Evolutionary conservation across 177 flowering plant species (phyloP), one percentile per base, ranked within the genome.

Genomic region (Vitis hybrid): DNA sequence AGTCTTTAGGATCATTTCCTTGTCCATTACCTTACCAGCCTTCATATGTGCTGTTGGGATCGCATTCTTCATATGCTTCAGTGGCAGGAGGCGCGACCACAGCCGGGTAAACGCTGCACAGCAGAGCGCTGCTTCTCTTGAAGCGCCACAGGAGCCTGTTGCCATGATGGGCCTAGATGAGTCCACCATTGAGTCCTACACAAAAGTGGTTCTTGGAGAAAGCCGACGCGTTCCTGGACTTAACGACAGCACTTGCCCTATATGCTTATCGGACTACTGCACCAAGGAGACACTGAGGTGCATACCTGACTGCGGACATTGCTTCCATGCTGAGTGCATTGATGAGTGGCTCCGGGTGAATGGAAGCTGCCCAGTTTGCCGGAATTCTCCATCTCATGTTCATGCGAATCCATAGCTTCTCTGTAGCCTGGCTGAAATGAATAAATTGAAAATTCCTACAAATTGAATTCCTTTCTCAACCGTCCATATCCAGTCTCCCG

Each of bases 301-400:
- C 66, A 77, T 88, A 48, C 88, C 89, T 8, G 82, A 80, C 15
- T 84, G 89, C 68, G 50, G 76, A 11, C 91, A 84, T 70, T 84
- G 87, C 74, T 88, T 86, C 79, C 91, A 87, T 68, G 81, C 76
- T 1, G 80, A 82, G 1, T 87, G 91, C 71, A 75, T 87, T 1
- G 88, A 85, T 65, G 83, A 79, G 52, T 85, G 91, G 88, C 84
- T 87, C 9, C 72, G 75, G 49, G 50, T 72, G 72, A 83, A 84
- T 17, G 54, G 56, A 30, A 21, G 80, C 0, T 86, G 89, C 50
- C 89, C 91, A 0, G 67, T 87, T 65, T 87, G 91, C 62, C 75
- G 89, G 50, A 79, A 79, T 19, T 69, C 83, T 15, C 88, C 88
- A 8, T 30, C 79, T 13, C 70, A 40, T 49, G 63, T 65, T 40